phyloP scores from a whole-genome alignment of 2,329 filamentous ascomycete genomes.

The Aspergillus tubingensis region DNA sequence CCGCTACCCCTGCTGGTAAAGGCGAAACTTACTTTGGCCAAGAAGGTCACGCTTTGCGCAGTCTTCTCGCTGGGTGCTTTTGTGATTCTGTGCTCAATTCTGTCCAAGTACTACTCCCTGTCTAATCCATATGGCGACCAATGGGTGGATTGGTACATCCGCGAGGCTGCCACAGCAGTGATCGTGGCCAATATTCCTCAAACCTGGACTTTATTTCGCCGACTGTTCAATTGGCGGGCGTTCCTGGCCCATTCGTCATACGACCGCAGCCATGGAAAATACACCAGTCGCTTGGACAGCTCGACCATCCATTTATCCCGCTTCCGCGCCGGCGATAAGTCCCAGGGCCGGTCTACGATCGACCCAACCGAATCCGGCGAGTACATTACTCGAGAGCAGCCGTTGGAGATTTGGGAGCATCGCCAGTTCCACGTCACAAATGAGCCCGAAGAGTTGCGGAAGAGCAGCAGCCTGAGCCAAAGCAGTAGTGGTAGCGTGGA shows the following conservation, averaged over 20 bases:
- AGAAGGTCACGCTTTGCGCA: slow-evolving; percentile 56
- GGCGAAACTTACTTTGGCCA: slow-evolving; percentile 41
- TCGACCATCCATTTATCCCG: slow-evolving; percentile 17
- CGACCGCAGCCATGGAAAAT: slow-evolving; percentile 11
- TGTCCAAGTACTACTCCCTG: slow-evolving; percentile 66
- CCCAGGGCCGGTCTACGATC: slow-evolving; percentile 7
- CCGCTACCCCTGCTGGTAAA: slow-evolving; percentile 50
- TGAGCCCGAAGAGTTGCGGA: slow-evolving; percentile 11
- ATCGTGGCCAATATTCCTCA: slow-evolving; percentile 64
- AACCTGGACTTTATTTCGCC: slow-evolving; percentile 59
- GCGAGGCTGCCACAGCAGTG: slow-evolving; percentile 61
- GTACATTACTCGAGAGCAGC: slow-evolving; percentile 8
- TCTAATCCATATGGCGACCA: slow-evolving; percentile 56
- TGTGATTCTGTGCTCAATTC: slow-evolving; percentile 58
- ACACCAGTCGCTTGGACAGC: slow-evolving; percentile 10
- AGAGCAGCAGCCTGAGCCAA: slow-evolving; percentile 2
- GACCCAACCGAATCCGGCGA: slow-evolving; percentile 15
- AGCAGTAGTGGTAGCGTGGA: slow-evolving; percentile 10
- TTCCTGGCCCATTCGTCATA: slow-evolving; percentile 29
- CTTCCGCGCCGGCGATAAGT: slow-evolving; percentile 14
- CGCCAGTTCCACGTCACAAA: slow-evolving; percentile 24
- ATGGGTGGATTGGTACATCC: slow-evolving; percentile 63
- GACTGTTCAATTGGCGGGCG: slow-evolving; percentile 42
- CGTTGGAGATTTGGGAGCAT: slow-evolving; percentile 23
- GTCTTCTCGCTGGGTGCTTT: slow-evolving; percentile 61